Conservation (phyloP, 2,329 filamentous ascomycete species). For the Alternaria arborescens region DNA sequence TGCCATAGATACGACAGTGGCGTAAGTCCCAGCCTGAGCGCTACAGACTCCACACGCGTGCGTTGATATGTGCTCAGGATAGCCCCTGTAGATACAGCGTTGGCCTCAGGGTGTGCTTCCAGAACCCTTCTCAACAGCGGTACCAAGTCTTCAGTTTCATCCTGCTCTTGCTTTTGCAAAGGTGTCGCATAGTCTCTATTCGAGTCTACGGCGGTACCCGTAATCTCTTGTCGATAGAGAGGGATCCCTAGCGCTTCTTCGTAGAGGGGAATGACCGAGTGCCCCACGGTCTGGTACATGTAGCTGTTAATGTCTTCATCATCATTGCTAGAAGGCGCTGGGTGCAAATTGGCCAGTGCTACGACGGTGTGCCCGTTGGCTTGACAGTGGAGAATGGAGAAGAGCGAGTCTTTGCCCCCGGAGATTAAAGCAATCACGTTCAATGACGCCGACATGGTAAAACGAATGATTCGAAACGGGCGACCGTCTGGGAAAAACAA, state of each 20-base stretch:
- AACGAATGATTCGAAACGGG: constrained; percentile 2
- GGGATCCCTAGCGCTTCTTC: constrained; percentile 79
- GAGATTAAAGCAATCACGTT: constrained; percentile 89
- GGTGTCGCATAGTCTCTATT: constrained; percentile 70
- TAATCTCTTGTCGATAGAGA: constrained; percentile 81
- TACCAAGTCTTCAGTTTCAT: constrained; percentile 90
- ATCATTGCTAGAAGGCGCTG: constrained; percentile 48
- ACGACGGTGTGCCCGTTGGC: constrained; percentile 85
- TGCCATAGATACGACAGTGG: constrained; percentile 94
- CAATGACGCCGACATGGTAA: constrained; percentile 25
- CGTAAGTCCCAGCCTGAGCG: constrained; percentile 79
- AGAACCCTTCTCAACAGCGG: constrained; percentile 75
- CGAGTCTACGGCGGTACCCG: constrained; percentile 74
- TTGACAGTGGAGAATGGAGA: constrained; percentile 88
- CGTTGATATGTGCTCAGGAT: constrained; percentile 96
- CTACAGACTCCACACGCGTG: constrained; percentile 92
- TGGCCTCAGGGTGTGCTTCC: constrained; percentile 76
- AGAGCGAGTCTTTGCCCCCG: constrained; percentile 97
- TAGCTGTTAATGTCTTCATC: constrained; percentile 87
- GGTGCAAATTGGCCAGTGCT: constrained; percentile 88
- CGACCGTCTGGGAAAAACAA: constrained; percentile 10
- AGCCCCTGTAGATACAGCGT: constrained; percentile 88
- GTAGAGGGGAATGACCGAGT: constrained; percentile 86
- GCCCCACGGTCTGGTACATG: constrained; percentile 99
- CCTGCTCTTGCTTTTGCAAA: constrained; percentile 50